Percentiles rank a stretch among this genome's conserved stretches.
These are phyloP conservation scores for Glaciozyma martinii DNA, from an alignment of 768 basidiomycete species.

Conservation along the genomic window DNA sequence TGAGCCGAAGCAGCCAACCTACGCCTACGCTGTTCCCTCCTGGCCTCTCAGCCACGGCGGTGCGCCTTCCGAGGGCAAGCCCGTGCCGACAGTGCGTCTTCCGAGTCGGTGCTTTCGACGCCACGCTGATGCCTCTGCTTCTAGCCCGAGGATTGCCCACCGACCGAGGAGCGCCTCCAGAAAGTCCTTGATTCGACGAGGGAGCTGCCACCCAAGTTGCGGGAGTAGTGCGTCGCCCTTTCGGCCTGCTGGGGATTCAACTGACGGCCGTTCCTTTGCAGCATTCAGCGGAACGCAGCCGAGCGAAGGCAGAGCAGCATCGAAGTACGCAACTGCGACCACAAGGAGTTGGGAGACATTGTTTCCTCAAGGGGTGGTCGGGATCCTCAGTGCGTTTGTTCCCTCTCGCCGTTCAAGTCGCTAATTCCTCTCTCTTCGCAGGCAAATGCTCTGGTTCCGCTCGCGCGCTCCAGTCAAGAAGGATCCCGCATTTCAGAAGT, in stretches of 20 bases:
- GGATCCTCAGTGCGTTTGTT: conserved; percentile 12
- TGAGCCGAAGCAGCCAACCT: conserved; percentile 31
- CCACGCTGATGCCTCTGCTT: too few species aligned
- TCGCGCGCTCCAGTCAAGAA: conserved; percentile 17
- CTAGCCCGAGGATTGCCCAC: conserved; percentile 26
- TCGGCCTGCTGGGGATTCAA: not conserved
- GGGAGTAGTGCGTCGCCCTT: conserved; percentile 19
- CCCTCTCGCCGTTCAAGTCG: not conserved
- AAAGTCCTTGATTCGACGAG: conserved; percentile 12
- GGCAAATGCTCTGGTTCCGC: conserved; percentile 29
- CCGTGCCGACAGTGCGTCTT: not conserved
- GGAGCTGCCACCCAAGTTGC: conserved; percentile 24
- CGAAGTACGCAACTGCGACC: conserved; percentile 32
- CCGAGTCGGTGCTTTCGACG: not conserved
- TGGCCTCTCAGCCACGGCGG: conserved; percentile 7
- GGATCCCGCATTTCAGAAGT: conserved; percentile 31
- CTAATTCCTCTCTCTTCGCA: not conserved
- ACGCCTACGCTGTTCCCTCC: conserved; percentile 11
- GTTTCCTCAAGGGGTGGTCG: not conserved
- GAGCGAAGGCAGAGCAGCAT: conserved; percentile 32
- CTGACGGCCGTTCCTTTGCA: not conserved
- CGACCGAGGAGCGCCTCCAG: conserved; percentile 32
- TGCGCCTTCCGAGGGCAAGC: too few species aligned
- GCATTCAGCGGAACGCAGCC: conserved; percentile 24
- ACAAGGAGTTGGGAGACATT: conserved; percentile 14